Percentiles rank a stretch among this genome's conserved stretches.
phyloP scores from a whole-genome alignment of 2,329 filamentous ascomycete genomes.

The Neodidymelliopsis sp. region DNA sequence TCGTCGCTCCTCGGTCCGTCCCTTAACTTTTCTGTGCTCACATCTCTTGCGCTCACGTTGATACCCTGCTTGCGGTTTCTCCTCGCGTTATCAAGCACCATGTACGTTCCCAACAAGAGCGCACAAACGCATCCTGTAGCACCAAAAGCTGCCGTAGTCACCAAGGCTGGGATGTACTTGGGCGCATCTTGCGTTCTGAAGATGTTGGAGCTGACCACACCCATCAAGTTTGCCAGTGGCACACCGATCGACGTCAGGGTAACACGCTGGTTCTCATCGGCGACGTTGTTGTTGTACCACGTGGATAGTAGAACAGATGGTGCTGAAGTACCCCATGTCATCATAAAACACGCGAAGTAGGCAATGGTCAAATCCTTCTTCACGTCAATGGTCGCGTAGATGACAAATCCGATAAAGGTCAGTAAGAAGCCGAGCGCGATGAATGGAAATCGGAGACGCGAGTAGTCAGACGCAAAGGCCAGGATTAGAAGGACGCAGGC shows the following conservation, averaged over 20 bases:
- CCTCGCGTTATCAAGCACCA: constrained; percentile 70
- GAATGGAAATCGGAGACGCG: constrained; percentile 74
- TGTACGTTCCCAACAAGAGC: constrained; percentile 65
- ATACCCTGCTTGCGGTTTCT: constrained; percentile 65
- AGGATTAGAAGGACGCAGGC: constrained; percentile 75
- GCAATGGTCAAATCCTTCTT: constrained; percentile 67
- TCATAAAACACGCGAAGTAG: constrained; percentile 82
- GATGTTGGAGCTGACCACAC: constrained; percentile 72
- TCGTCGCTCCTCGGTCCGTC: constrained; percentile 54
- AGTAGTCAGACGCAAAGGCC: constrained; percentile 73
- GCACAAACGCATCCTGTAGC: constrained; percentile 65
- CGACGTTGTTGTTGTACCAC: constrained; percentile 86
- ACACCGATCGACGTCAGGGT: constrained; percentile 76
- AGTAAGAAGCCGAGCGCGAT: constrained; percentile 76
- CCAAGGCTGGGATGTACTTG: constrained; percentile 71
- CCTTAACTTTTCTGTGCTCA: constrained; percentile 55
- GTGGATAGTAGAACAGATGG: constrained; percentile 73
- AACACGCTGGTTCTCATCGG: constrained; percentile 75
- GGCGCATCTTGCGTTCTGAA: constrained; percentile 70
- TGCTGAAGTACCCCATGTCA: constrained; percentile 80
- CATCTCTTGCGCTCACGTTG: constrained; percentile 60
- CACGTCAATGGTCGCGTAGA: constrained; percentile 75
- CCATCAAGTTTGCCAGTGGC: constrained; percentile 79
- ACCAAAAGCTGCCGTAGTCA: constrained; percentile 70
- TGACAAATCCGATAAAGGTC: constrained; percentile 79